A percentile compares a stretch with the other conserved stretches of the same genome.
Conservation (phyloP, 2,329 filamentous ascomycete species). For the Chaetomium olivaceum region DNA sequence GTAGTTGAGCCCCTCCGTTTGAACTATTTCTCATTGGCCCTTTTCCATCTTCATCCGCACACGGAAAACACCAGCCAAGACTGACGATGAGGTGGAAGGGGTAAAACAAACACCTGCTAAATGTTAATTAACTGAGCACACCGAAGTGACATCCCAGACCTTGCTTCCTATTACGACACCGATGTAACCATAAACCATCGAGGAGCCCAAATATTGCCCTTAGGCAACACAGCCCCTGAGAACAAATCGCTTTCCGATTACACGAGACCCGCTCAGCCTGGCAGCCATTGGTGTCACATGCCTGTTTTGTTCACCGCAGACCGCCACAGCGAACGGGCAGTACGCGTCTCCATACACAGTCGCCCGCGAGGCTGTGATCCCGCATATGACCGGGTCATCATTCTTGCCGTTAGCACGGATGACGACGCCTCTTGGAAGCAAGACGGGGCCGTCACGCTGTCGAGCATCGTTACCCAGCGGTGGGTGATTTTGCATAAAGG, state of each 20-base stretch:
- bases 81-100: neutral
- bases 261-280: neutral
- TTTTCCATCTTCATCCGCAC: neutral
- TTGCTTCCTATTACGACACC: neutral
- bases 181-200: neutral
- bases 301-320: neutral
- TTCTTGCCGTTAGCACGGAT: too few species aligned
- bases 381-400: too few species aligned
- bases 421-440: too few species aligned
- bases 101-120: neutral
- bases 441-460: too few species aligned
- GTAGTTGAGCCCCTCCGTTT: neutral
- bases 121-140: neutral
- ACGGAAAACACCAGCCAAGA: neutral
- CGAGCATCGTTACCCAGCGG: too few species aligned
- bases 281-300: neutral
- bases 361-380: too few species aligned
- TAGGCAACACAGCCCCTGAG: neutral
- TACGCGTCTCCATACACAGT: too few species aligned
- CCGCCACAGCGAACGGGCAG: too few species aligned
- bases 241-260: neutral
- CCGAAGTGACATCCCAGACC: too few species aligned
- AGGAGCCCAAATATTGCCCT: neutral
- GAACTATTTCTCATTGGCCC: neutral
- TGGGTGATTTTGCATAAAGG: too few species aligned